These are phyloP conservation scores for Talaromyces islandicus DNA, from an alignment of 2,329 filamentous ascomycete species.

Conservation along the genomic window DNA sequence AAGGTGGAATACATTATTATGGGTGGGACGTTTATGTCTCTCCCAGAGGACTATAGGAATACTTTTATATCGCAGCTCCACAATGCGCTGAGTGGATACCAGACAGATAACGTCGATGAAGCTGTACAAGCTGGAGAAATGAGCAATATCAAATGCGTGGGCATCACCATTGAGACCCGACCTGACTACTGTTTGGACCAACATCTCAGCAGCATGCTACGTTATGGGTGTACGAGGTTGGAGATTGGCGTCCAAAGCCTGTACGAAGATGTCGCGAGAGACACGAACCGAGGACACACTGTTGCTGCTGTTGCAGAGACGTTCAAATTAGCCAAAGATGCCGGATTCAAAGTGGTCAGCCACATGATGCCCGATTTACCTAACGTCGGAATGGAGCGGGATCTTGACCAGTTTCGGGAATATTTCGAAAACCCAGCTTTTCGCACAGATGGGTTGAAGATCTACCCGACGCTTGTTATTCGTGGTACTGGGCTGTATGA, in stretches of 20 bases:
- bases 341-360: constrained; percentile 96
- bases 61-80: constrained; percentile 93
- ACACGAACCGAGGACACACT: constrained; percentile 95
- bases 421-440: constrained; percentile 98
- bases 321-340: constrained; percentile 94
- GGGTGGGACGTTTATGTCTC: constrained; percentile 98
- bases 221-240: constrained; percentile 93
- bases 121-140: constrained; percentile 90
- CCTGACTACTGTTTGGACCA: constrained; percentile 95
- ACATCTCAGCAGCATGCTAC: constrained; percentile 91
- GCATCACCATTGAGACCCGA: constrained; percentile 95
- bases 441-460: constrained; percentile 93
- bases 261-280: constrained; percentile 96
- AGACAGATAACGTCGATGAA: constrained; percentile 90
- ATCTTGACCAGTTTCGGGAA: constrained; percentile 92
- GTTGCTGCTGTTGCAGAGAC: constrained; percentile 94
- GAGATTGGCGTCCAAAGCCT: constrained; percentile 95
- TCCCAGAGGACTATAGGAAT: constrained; percentile 81
- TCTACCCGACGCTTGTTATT: constrained; percentile 96
- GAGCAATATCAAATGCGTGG: constrained; percentile 96
- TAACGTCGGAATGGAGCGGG: constrained; percentile 97
- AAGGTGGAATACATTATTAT: constrained; percentile 99
- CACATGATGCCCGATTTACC: constrained; percentile 99
- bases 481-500: constrained; percentile 95
- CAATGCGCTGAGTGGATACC: constrained; percentile 93